phyloP scores from a whole-genome alignment of 345 rosid genomes.

The Bruguiera parviflora region DNA sequence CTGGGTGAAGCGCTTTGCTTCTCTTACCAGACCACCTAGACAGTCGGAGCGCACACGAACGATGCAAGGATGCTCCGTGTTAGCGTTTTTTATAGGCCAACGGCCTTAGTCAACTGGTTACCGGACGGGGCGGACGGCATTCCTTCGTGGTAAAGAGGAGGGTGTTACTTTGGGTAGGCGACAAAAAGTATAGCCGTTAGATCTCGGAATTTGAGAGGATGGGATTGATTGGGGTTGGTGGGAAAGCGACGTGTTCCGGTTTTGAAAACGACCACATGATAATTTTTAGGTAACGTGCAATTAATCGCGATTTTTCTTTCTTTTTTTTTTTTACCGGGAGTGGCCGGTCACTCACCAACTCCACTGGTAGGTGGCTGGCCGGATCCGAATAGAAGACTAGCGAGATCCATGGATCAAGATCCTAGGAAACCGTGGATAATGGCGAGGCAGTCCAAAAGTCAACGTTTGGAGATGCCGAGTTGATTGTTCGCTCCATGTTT shows the following conservation, averaged over 20 bases:
- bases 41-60: not conserved
- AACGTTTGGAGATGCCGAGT: too few species aligned
- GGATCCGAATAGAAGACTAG: not conserved
- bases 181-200: slow-evolving; percentile 21
- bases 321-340: not conserved
- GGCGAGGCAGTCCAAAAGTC: too few species aligned
- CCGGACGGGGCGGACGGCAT: slow-evolving; percentile 8
- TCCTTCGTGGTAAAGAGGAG: too few species aligned
- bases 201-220: slow-evolving; percentile 5
- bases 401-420: not conserved
- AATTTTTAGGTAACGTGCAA: not conserved
- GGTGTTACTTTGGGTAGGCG: not conserved
- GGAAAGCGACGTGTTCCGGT: not conserved
- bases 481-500: too few species aligned
- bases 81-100: slow-evolving; percentile 12
- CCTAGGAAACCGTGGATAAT: too few species aligned
- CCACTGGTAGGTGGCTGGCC: not conserved
- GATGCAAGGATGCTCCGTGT: not conserved
- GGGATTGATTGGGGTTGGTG: slow-evolving; percentile 16
- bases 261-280: not conserved
- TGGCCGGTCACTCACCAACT: slow-evolving; percentile 17
- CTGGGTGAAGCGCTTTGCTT: not conserved
- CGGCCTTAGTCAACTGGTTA: slow-evolving; percentile 7
- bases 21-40: not conserved
- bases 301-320: not conserved